These are phyloP conservation scores for Melanogaster broomeanus DNA, from an alignment of 768 basidiomycete genomes.

Conservation along the genomic window DNA sequence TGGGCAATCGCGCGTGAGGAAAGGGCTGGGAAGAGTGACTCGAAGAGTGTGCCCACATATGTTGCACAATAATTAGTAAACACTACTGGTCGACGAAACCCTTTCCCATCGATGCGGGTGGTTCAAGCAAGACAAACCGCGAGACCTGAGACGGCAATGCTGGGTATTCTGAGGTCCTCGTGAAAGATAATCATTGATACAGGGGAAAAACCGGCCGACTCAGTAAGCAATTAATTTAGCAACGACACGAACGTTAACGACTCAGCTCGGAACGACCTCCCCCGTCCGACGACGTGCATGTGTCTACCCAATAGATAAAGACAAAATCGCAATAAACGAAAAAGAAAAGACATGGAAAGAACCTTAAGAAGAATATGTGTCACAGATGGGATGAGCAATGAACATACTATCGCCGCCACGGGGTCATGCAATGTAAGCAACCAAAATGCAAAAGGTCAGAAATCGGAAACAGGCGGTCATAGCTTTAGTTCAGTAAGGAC, in stretches of 20 bases:
- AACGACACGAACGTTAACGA: neutral
- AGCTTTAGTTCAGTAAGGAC: slow-evolving; percentile 88
- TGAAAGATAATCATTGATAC: slow-evolving; percentile 8
- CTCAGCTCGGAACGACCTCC: too few relatives aligned
- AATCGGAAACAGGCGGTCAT: slow-evolving; percentile 38
- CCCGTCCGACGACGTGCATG: neutral
- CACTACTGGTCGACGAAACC: too few relatives aligned
- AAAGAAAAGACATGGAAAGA: slow-evolving; percentile 1
- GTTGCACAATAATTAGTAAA: too few relatives aligned
- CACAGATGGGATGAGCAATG: slow-evolving; percentile 13
- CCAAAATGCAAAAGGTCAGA: neutral
- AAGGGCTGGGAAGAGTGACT: too few relatives aligned
- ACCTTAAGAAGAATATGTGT: slow-evolving; percentile 16
- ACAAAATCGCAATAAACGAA: too few relatives aligned
- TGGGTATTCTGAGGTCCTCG: slow-evolving; percentile 13
- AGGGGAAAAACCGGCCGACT: slow-evolving; percentile 4
- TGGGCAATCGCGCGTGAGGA: too few relatives aligned
- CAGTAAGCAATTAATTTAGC: slow-evolving; percentile 5
- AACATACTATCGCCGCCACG: slow-evolving; percentile 25
- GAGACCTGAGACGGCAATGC: too few relatives aligned
- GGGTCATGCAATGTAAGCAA: slow-evolving; percentile 9
- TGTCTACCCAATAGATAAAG: too few relatives aligned
- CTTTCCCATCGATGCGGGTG: too few relatives aligned
- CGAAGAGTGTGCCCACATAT: too few relatives aligned
- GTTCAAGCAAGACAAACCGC: too few relatives aligned